phyloP scores from a whole-genome alignment of 2,329 filamentous ascomycete species.

The Elsinoe necatrix region DNA sequence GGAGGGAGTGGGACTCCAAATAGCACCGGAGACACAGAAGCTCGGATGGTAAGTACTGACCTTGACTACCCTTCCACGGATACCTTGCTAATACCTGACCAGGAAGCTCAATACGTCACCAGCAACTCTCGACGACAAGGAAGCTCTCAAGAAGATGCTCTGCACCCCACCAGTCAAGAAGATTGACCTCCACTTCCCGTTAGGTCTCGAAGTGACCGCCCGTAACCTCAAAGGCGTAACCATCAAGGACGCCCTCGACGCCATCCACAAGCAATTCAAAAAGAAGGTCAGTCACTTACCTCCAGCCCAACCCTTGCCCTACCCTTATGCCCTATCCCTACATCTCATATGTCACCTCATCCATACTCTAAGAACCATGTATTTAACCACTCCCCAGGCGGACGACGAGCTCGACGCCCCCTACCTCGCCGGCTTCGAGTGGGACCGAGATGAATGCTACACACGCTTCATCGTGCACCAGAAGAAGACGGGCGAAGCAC shows the following conservation, averaged over 20 bases:
- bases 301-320: too few relatives aligned
- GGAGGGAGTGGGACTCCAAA: conserved; percentile 60
- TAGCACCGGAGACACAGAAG: conserved; percentile 75
- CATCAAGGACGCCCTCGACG: conserved; percentile 92
- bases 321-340: too few relatives aligned
- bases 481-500: conserved; percentile 56
- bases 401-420: conserved; percentile 86
- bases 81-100: conserved; percentile 17
- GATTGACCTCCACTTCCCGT: conserved; percentile 85
- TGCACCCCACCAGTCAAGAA: conserved; percentile 80
- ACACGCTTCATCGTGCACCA: conserved; percentile 81
- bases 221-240: conserved; percentile 91
- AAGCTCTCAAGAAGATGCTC: conserved; percentile 72
- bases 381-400: conserved; percentile 46
- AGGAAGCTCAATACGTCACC: conserved; percentile 95
- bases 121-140: conserved; percentile 67
- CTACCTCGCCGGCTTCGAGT: conserved; percentile 90
- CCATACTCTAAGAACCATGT: too few relatives aligned
- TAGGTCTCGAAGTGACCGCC: conserved; percentile 79
- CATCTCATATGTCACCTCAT: too few relatives aligned
- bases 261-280: conserved; percentile 93
- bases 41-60: conserved; percentile 65
- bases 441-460: conserved; percentile 89
- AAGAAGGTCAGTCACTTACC: conserved; percentile 62
- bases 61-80: too few relatives aligned